A percentile compares a stretch with the other conserved stretches of the same genome.
These are phyloP conservation scores for Mucuna pruriens DNA, from an alignment of 306 rosid genomes.

Conservation along the genomic window DNA sequence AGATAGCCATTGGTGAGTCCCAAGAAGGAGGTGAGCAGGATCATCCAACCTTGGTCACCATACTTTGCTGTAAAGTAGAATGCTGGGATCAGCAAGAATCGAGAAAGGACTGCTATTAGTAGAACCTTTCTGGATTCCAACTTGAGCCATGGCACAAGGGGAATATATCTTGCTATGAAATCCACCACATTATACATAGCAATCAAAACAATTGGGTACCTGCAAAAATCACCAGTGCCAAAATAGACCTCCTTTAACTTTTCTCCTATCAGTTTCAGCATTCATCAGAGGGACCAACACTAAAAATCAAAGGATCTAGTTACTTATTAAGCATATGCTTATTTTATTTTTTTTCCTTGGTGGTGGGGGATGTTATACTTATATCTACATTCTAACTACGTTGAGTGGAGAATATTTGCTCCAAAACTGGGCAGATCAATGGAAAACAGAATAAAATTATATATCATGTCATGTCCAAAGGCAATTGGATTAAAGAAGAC, in stretches of 20 bases:
- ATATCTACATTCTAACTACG: background rate
- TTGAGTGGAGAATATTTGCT: background rate
- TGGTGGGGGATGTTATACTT: background rate
- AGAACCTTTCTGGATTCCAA: constrained; percentile 76
- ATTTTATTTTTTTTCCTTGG: background rate
- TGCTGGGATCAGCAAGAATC: constrained; percentile 74
- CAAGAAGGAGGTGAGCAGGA: constrained; percentile 66
- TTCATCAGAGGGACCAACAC: background rate
- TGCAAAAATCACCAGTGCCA: constrained; percentile 36
- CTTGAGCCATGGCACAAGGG: constrained; percentile 61
- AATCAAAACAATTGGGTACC: constrained; percentile 79
- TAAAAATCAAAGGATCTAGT: background rate
- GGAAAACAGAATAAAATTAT: background rate
- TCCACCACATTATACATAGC: constrained; percentile 71
- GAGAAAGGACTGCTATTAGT: constrained; percentile 44
- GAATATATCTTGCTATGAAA: constrained; percentile 69
- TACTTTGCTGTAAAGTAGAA: constrained; percentile 85
- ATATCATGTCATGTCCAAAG: background rate
- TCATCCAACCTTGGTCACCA: constrained; percentile 89
- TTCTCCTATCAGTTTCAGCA: constrained; percentile 14
- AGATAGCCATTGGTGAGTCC: constrained; percentile 85
- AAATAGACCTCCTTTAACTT: background rate
- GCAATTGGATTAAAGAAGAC: background rate
- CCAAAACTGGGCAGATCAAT: background rate
- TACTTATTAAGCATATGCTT: background rate